Conservation (phyloP, 2,329 filamentous ascomycete species). For the Cercospora citrullina region DNA sequence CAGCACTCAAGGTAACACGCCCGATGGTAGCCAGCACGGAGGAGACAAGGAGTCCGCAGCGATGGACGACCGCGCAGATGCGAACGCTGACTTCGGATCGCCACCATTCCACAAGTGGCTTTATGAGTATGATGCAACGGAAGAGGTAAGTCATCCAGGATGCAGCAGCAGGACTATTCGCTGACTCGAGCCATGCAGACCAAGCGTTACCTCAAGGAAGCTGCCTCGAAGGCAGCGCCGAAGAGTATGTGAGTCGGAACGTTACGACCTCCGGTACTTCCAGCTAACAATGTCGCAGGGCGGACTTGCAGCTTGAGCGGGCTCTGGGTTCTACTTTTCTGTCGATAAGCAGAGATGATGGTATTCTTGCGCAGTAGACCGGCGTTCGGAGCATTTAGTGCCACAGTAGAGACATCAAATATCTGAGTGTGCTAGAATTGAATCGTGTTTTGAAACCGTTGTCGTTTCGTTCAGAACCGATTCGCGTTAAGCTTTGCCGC, state of each 20-base stretch:
- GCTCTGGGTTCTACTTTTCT: background rate
- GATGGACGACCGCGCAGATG: background rate
- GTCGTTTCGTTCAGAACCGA: background rate
- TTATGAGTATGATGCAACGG: background rate
- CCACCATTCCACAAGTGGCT: background rate
- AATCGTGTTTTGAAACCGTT: background rate
- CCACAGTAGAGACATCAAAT: background rate
- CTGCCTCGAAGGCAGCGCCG: background rate
- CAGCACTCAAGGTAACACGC: background rate
- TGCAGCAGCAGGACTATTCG: background rate
- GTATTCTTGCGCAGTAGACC: background rate
- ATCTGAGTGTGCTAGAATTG: background rate
- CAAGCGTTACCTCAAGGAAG: background rate
- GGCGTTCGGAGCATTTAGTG: background rate
- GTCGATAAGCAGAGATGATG: background rate
- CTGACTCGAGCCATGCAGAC: background rate
- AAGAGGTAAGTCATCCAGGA: background rate
- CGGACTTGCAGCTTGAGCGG: background rate
- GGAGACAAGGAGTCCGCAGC: background rate
- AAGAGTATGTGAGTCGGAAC: background rate
- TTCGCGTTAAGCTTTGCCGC: background rate
- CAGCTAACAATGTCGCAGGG: background rate
- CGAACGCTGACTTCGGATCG: background rate
- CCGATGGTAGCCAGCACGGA: background rate
- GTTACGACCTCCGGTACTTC: background rate